A percentile compares a stretch with the other conserved stretches of the same genome.
phyloP scores from a whole-genome alignment of 2,329 filamentous ascomycete species.

The Clarireedia hainanense region DNA sequence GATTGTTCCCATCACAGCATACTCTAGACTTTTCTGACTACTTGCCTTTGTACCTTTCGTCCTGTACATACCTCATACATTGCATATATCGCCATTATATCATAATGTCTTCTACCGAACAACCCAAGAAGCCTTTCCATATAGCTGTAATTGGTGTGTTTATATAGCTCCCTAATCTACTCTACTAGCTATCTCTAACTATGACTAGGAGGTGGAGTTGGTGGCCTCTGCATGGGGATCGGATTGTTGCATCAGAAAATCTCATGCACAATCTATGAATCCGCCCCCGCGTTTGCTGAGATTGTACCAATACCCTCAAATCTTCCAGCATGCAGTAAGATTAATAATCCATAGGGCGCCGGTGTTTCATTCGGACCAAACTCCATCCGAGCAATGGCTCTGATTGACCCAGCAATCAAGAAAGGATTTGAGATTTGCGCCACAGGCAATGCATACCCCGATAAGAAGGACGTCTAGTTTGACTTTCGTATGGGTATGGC shows the following conservation, averaged over 20 bases:
- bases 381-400: slow-evolving; percentile 23
- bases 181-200: not conserved
- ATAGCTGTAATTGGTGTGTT: slow-evolving; percentile 25
- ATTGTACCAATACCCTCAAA: slow-evolving; percentile 13
- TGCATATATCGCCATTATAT: not conserved
- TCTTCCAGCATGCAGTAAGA: not conserved
- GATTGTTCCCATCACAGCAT: not conserved
- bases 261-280: slow-evolving; percentile 26
- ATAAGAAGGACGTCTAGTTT: slow-evolving; percentile 24
- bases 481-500: slow-evolving; percentile 24
- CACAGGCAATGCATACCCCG: slow-evolving; percentile 20
- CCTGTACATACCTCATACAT: not conserved
- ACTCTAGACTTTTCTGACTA: not conserved
- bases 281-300: slow-evolving; percentile 26
- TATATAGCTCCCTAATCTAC: no score
- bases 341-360: slow-evolving; percentile 13
- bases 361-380: slow-evolving; percentile 28
- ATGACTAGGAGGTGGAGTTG: slow-evolving; percentile 25
- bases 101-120: slow-evolving; percentile 13
- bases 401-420: slow-evolving; percentile 24
- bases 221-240: slow-evolving; percentile 25
- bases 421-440: slow-evolving; percentile 19
- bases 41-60: not conserved
- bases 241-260: slow-evolving; percentile 25
- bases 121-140: slow-evolving; percentile 23